These are phyloP conservation scores for Salvia hispanica DNA, from an alignment of 257 asterid genomes.

Conservation along the genomic window DNA sequence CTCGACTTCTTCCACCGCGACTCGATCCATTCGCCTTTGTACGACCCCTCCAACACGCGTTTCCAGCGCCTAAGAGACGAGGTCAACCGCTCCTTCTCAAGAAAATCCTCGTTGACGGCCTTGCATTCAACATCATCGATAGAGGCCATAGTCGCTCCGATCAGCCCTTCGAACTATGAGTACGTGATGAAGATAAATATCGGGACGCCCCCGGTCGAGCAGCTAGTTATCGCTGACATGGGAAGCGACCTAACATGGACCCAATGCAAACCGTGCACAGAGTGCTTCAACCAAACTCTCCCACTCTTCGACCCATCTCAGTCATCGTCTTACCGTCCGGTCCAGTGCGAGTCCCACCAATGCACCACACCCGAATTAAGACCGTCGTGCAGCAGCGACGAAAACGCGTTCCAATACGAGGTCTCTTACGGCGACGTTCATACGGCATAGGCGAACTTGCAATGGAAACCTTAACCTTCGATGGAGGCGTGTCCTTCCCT, in stretches of 20 bases:
- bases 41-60: conserved; percentile 36
- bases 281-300: conserved; percentile 44
- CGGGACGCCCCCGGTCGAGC: conserved; percentile 54
- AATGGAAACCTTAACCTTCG: conserved; percentile 45
- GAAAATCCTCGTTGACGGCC: conserved; percentile 30
- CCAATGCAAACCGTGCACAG: conserved; percentile 53
- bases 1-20: conserved; percentile 52
- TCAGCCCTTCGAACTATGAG: conserved; percentile 37
- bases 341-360: conserved; percentile 33
- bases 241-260: conserved; percentile 67
- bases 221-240: conserved; percentile 47
- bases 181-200: conserved; percentile 47
- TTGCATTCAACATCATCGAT: not conserved
- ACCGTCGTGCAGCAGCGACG: conserved; percentile 12
- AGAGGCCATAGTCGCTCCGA: conserved; percentile 4
- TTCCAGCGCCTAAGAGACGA: conserved; percentile 32
- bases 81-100: conserved; percentile 37
- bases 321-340: conserved; percentile 25
- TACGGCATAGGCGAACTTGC: conserved; percentile 44
- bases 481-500: conserved; percentile 31
- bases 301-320: conserved; percentile 49
- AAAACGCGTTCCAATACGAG: conserved; percentile 36
- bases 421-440: conserved; percentile 43
- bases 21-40: conserved; percentile 42
- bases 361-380: conserved; percentile 27